phyloP scores from a whole-genome alignment of 129 eudicot species.

The Dittrichia graveolens region DNA sequence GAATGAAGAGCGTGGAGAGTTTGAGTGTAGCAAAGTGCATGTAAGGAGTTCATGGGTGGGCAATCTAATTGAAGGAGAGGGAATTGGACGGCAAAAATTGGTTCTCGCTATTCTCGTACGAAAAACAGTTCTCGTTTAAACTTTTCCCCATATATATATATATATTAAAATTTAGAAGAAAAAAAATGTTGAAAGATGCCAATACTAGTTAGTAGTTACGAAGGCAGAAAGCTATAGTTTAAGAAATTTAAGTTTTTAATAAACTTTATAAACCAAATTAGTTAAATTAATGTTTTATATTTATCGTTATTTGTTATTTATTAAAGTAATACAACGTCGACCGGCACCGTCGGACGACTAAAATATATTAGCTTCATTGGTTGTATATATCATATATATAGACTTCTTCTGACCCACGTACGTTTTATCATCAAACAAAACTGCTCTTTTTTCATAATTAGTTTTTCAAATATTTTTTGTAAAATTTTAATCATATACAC shows the following conservation, averaged over 20 bases:
- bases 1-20: too few relatives aligned
- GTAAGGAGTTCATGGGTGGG: too few relatives aligned
- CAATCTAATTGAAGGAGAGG: too few relatives aligned
- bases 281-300: too few relatives aligned
- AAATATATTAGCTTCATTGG: neutral
- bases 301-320: neutral
- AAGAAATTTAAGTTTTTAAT: neutral
- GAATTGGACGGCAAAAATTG: too few relatives aligned
- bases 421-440: neutral
- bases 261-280: neutral
- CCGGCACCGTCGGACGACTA: neutral
- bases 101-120: too few relatives aligned
- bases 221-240: neutral
- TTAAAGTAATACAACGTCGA: neutral
- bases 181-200: conserved; percentile 8
- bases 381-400: neutral
- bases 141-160: too few relatives aligned
- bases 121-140: too few relatives aligned
- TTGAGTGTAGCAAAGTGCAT: too few relatives aligned
- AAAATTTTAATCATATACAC: too few relatives aligned
- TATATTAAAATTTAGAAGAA: neutral
- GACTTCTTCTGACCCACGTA: neutral
- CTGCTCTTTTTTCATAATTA: neutral
- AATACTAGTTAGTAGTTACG: neutral
- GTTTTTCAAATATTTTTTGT: too few relatives aligned